Percentiles rank a stretch among this genome's conserved stretches.
Evolutionary conservation across 257 asterid genomes (phyloP).

Genomic region (Lavandula angustifolia): DNA sequence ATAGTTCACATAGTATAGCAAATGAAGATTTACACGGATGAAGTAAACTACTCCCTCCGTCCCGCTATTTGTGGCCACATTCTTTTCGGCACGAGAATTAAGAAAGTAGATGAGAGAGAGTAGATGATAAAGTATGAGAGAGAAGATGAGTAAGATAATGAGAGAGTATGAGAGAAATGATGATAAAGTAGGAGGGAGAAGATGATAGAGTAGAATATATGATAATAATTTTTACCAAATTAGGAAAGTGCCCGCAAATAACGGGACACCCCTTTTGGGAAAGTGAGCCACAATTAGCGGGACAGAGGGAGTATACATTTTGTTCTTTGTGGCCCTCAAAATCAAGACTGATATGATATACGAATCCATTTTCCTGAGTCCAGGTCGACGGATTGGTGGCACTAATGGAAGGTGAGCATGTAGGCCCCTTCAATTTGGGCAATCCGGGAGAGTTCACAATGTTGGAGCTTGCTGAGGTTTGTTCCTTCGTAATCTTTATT

Average conservation of each 20-base stretch:
- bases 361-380: constrained; percentile 20
- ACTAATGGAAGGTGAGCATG: constrained; percentile 72
- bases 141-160: too few relatives aligned
- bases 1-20: not conserved
- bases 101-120: too few relatives aligned
- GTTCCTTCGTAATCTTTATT: constrained; percentile 25
- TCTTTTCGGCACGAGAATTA: too few relatives aligned
- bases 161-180: too few relatives aligned
- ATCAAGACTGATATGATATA: not conserved
- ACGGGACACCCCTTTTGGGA: too few relatives aligned
- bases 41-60: too few relatives aligned
- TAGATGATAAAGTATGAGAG: too few relatives aligned
- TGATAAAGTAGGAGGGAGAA: too few relatives aligned
- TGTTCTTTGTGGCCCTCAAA: not conserved
- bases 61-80: too few relatives aligned
- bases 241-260: too few relatives aligned
- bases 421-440: constrained; percentile 75
- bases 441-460: constrained; percentile 75
- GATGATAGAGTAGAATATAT: too few relatives aligned
- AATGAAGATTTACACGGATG: constrained; percentile 16
- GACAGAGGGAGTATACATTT: not conserved
- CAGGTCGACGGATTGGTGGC: constrained; percentile 71
- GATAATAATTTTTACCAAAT: too few relatives aligned
- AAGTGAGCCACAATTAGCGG: constrained; percentile 2
- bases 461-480: constrained; percentile 74